A percentile compares a stretch with the other conserved stretches of the same genome.
Conservation (phyloP, 352 stramenopile genomes). For the Phytophthora colocasiae region DNA sequence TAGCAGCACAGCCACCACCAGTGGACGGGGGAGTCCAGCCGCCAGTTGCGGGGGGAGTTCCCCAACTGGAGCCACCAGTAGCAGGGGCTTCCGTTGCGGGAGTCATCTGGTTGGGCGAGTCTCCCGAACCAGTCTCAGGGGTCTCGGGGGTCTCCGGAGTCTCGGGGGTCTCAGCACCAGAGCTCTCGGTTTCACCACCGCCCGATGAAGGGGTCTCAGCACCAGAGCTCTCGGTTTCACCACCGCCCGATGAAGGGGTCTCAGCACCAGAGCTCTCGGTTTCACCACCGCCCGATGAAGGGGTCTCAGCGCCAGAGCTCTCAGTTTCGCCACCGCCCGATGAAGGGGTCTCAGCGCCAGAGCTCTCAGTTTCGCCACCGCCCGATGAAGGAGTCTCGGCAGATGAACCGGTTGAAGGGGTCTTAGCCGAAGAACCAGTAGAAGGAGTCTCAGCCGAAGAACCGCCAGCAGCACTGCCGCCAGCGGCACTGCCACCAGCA, state of each 20-base stretch:
- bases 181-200: neutral
- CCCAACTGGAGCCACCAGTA: constrained; percentile 12
- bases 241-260: neutral
- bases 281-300: neutral
- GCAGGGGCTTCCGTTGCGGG: constrained; percentile 8
- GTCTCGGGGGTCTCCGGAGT: no score
- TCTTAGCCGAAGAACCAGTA: neutral
- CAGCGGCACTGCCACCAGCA: constrained; percentile 1
- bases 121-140: neutral
- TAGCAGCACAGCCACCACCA: constrained; percentile 20
- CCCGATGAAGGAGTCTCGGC: constrained; percentile 7
- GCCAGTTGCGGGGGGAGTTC: constrained; percentile 6
- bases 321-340: neutral
- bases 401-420: neutral
- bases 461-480: constrained; percentile 4
- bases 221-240: neutral
- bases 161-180: neutral
- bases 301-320: constrained; percentile 5
- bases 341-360: constrained; percentile 7
- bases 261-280: constrained; percentile 4
- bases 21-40: constrained; percentile 9
- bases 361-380: neutral
- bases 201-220: constrained; percentile 6
- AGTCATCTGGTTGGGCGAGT: constrained; percentile 6
- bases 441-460: constrained; percentile 1